Evolutionary conservation across 179 eudicot species (phyloP).

Genomic region (Corrigiola litoralis): DNA sequence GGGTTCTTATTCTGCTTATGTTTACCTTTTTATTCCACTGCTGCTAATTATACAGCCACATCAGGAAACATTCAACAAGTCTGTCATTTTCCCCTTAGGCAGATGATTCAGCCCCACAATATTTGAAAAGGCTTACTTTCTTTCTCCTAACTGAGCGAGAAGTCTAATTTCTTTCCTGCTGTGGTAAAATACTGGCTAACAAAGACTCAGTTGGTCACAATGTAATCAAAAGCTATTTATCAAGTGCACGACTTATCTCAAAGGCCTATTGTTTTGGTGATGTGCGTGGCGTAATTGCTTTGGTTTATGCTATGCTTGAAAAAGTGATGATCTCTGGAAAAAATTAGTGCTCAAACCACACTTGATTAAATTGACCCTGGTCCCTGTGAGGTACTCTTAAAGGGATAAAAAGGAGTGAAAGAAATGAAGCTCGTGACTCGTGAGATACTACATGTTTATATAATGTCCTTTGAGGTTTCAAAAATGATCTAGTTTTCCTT

Average conservation of each 20-base stretch:
- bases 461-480: too few species aligned
- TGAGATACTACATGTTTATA: too few species aligned
- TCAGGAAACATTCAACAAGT: not conserved
- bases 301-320: too few species aligned
- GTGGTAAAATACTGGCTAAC: conserved; percentile 15
- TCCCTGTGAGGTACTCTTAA: too few species aligned
- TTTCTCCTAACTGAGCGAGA: not conserved
- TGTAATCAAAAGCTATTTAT: conserved; percentile 13
- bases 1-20: conserved; percentile 13
- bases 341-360: too few species aligned
- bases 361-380: too few species aligned
- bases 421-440: too few species aligned
- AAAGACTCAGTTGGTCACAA: not conserved
- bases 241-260: not conserved
- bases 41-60: conserved; percentile 19
- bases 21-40: conserved; percentile 1
- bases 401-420: too few species aligned
- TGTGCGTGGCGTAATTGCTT: not conserved
- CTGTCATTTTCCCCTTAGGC: conserved; percentile 3
- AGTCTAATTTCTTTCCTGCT: conserved; percentile 1
- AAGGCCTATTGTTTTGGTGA: not conserved
- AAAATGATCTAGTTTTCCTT: too few species aligned
- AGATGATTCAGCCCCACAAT: not conserved
- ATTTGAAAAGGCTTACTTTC: not conserved
- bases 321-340: too few species aligned